phyloP scores from a whole-genome alignment of 768 basidiomycete genomes.

The Leccinellum rugosiceps region DNA sequence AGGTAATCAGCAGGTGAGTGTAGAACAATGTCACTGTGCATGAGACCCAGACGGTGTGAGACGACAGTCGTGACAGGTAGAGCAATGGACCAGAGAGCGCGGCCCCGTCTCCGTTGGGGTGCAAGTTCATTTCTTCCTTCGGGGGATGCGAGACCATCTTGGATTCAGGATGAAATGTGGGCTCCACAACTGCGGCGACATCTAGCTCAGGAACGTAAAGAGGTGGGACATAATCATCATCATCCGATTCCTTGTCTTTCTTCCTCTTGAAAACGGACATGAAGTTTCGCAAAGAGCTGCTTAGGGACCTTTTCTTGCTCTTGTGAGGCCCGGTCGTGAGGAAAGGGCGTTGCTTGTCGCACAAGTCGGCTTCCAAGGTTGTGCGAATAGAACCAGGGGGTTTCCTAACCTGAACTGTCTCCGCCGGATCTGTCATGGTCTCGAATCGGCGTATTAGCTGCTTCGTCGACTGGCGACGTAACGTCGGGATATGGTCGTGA shows the following conservation, averaged over 20 bases:
- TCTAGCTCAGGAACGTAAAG: slow-evolving; percentile 7
- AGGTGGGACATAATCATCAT: slow-evolving; percentile 15
- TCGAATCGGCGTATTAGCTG: slow-evolving; percentile 55
- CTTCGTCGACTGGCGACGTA: slow-evolving; percentile 42
- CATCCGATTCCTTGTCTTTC: slow-evolving; percentile 29
- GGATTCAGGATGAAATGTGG: background rate
- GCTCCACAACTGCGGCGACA: background rate
- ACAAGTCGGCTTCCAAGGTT: slow-evolving; percentile 15
- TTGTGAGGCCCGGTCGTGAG: slow-evolving; percentile 28
- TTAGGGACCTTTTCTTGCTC: slow-evolving; percentile 49
- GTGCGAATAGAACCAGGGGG: slow-evolving; percentile 10
- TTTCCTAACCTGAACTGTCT: slow-evolving; percentile 5
- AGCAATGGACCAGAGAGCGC: slow-evolving; percentile 3
- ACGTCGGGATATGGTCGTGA: slow-evolving; percentile 1
- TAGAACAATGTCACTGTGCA: slow-evolving; percentile 40
- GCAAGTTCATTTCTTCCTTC: background rate
- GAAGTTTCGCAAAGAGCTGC: slow-evolving; percentile 62
- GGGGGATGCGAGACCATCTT: slow-evolving; percentile 1
- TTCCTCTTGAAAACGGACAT: slow-evolving; percentile 59
- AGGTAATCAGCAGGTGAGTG: slow-evolving; percentile 47
- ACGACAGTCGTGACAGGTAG: slow-evolving; percentile 23
- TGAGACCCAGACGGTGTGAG: slow-evolving; percentile 45
- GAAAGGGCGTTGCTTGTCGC: slow-evolving; percentile 13
- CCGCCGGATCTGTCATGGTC: slow-evolving; percentile 33
- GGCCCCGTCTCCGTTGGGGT: background rate